Conservation (phyloP, 1,139 yeast genomes). For the Taiozyma sp. region DNA sequence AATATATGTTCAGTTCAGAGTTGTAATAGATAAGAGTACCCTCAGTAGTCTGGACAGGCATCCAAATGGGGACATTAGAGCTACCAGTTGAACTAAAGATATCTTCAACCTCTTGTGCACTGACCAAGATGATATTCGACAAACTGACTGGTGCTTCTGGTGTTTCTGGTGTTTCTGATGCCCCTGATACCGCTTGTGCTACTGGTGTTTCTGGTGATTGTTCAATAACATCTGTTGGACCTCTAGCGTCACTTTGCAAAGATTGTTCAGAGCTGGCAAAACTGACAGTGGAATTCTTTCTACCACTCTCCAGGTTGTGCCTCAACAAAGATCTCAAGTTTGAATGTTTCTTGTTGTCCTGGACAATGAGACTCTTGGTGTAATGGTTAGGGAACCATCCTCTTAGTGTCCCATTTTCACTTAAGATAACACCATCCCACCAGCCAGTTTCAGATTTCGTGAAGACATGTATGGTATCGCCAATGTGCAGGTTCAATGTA, state of each 20-base stretch:
- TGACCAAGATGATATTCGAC: constrained; percentile 23
- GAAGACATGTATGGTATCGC: constrained; percentile 31
- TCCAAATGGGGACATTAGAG: constrained; percentile 37
- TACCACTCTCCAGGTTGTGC: constrained; percentile 15
- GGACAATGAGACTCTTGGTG: constrained; percentile 29
- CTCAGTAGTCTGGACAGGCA: constrained; percentile 50
- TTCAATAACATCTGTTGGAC: neutral
- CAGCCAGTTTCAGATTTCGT: constrained; percentile 54
- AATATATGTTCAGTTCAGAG: constrained; percentile 51
- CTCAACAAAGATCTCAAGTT: constrained; percentile 14
- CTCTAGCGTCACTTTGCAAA: constrained; percentile 2
- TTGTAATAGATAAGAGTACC: constrained; percentile 57
- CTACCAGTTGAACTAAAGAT: constrained; percentile 25
- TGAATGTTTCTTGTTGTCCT: neutral
- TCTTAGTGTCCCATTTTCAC: constrained; percentile 32
- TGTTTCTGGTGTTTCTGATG: constrained; percentile 1
- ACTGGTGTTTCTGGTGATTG: neutral
- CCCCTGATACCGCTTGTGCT: neutral
- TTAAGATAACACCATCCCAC: constrained; percentile 67
- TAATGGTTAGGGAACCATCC: constrained; percentile 77
- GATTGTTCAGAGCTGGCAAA: constrained; percentile 20
- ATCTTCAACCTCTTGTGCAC: constrained; percentile 31
- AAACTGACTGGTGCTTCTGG: neutral
- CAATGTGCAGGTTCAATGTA: constrained; percentile 20
- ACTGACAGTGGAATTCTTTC: constrained; percentile 20